These are phyloP conservation scores for Mycena filopes DNA, from an alignment of 768 basidiomycete genomes.

Conservation along the genomic window DNA sequence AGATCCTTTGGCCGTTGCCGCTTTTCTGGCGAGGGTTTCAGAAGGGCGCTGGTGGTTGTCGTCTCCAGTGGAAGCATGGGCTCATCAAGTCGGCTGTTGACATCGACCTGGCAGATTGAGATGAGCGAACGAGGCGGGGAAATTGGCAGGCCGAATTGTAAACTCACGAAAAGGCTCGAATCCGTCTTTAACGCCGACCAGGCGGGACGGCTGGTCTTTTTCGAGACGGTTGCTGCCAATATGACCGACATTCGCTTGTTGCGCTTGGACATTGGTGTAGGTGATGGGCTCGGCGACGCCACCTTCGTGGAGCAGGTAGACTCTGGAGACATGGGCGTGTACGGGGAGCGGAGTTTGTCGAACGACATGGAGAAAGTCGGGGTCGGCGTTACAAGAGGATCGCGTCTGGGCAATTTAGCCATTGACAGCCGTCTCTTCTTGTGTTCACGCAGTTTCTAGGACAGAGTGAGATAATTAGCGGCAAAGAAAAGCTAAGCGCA, in stretches of 20 bases:
- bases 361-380: slow-evolving; percentile 10
- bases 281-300: slow-evolving; percentile 12
- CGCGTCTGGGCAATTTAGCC: slow-evolving; percentile 5
- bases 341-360: not conserved
- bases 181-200: slow-evolving; percentile 32
- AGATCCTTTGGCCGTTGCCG: slow-evolving; percentile 21
- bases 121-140: not conserved
- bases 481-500: not conserved
- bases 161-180: slow-evolving; percentile 34
- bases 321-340: slow-evolving; percentile 19
- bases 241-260: slow-evolving; percentile 30
- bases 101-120: slow-evolving; percentile 29
- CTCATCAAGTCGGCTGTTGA: slow-evolving; percentile 28
- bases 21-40: not conserved
- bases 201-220: slow-evolving; percentile 21
- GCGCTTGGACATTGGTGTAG: slow-evolving; percentile 7
- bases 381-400: slow-evolving; percentile 2
- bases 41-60: not conserved
- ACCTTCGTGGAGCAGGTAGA: slow-evolving; percentile 32
- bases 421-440: slow-evolving; percentile 14
- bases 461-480: not conserved
- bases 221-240: slow-evolving; percentile 32
- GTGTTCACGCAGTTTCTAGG: slow-evolving; percentile 29
- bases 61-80: slow-evolving; percentile 23
- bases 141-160: not conserved